Evolutionary conservation across 1,284 basidiomycete genomes (phyloP).

Genomic region (Termitomyces sp.): DNA sequence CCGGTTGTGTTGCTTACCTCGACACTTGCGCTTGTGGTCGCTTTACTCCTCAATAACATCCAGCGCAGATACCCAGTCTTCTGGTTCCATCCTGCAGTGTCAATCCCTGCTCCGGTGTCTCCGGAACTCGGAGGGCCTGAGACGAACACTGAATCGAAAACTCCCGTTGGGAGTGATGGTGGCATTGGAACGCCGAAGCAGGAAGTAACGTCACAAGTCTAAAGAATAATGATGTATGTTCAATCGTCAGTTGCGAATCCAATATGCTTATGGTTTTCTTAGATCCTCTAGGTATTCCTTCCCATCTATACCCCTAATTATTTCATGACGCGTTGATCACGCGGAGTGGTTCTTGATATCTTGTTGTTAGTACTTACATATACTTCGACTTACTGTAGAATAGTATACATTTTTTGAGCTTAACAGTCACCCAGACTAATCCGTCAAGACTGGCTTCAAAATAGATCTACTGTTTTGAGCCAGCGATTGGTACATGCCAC

Average conservation of each 20-base stretch:
- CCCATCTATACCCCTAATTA: not conserved
- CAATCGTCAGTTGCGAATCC: not conserved
- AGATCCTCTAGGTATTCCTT: too few relatives aligned
- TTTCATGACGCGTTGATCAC: not conserved
- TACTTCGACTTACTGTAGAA: not conserved
- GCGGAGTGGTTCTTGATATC: not conserved
- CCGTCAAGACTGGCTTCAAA: not conserved
- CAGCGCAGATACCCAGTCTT: conserved; percentile 54
- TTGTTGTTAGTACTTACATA: not conserved
- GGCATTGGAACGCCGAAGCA: not conserved
- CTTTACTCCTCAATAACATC: conserved; percentile 53
- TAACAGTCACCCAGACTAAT: not conserved
- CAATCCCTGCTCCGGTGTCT: conserved; percentile 14
- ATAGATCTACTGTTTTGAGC: not conserved
- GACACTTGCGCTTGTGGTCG: conserved; percentile 44
- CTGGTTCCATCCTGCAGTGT: conserved; percentile 36
- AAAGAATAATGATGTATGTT: not conserved
- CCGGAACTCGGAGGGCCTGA: conserved; percentile 18
- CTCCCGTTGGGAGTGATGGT: not conserved
- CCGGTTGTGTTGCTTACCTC: conserved; percentile 52
- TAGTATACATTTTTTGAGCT: not conserved
- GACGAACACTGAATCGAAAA: not conserved
- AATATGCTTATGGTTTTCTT: not conserved
- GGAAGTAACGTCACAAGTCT: not conserved
- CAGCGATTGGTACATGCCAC: too few relatives aligned